Percentiles rank a stretch among this genome's conserved stretches.
Conservation (phyloP, 2,329 filamentous ascomycete genomes). For the Trichoderma asperellum region DNA sequence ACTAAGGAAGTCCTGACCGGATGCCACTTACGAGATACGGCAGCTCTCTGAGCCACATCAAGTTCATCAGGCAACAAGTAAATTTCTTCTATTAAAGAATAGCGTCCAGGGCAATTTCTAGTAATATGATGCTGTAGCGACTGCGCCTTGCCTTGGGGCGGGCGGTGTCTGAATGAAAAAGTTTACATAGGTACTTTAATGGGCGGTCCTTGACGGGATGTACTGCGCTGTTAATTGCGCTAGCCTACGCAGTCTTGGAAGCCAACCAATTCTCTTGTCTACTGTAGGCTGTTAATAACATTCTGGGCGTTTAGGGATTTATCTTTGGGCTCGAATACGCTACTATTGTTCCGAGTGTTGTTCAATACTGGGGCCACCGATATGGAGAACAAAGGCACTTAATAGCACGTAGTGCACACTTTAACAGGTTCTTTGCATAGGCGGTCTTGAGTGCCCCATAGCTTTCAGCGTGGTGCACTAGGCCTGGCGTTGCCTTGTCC, state of each 20-base stretch:
- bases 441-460: conserved; percentile 4
- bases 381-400: not conserved
- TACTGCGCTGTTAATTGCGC: not conserved
- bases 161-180: not conserved
- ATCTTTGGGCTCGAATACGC: not conserved
- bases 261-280: not conserved
- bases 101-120: not conserved
- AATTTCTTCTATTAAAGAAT: not conserved
- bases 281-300: not conserved
- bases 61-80: not conserved
- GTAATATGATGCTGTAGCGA: not conserved
- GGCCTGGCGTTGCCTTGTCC: not conserved
- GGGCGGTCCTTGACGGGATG: not conserved
- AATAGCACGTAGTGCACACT: not conserved
- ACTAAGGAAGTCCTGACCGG: not conserved
- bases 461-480: not conserved
- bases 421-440: not conserved
- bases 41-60: not conserved
- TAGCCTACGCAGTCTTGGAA: not conserved
- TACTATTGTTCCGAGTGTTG: not conserved
- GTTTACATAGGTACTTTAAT: not conserved
- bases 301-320: not conserved
- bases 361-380: not conserved
- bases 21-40: not conserved
- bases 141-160: not conserved